phyloP scores from a whole-genome alignment of 163 green algal species.

The Scenedesmus sp. region DNA sequence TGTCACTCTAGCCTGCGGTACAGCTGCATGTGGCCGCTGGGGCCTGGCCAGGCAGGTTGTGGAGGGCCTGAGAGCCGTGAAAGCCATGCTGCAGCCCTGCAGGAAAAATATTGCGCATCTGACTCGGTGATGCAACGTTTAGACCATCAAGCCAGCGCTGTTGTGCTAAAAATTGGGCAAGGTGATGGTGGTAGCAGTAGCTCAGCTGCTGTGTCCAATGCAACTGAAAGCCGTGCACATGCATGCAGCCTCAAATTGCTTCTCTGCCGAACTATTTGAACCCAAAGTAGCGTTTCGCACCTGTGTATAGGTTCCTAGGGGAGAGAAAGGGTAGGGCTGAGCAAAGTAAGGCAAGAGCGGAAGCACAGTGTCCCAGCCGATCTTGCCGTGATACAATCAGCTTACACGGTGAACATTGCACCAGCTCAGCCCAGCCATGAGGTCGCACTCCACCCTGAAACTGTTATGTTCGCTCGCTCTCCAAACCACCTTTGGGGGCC shows the following conservation, averaged over 20 bases:
- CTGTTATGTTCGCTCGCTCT: not conserved
- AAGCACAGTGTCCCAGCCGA: not conserved
- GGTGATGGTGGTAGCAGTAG: not conserved
- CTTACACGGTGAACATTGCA: not conserved
- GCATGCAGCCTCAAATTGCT: not conserved
- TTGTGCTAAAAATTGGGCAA: not conserved
- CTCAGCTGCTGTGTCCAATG: not conserved
- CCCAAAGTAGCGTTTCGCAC: not conserved
- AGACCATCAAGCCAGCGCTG: too few species aligned
- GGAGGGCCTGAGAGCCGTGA: slow-evolving; percentile 2
- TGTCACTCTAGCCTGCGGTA: not conserved
- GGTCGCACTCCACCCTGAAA: not conserved
- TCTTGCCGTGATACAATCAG: not conserved
- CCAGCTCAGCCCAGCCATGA: too few species aligned
- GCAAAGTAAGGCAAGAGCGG: not conserved
- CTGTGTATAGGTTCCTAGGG: not conserved
- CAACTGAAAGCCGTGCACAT: not conserved
- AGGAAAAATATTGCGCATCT: not conserved
- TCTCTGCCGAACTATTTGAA: not conserved
- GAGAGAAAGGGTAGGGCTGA: not conserved
- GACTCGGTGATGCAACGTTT: not conserved
- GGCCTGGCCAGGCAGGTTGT: not conserved
- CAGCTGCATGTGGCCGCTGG: not conserved
- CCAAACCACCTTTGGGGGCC: not conserved
- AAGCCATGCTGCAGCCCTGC: not conserved